Evolutionary conservation across 1,284 basidiomycete species (phyloP).

Genomic region (Naganishia albida): DNA sequence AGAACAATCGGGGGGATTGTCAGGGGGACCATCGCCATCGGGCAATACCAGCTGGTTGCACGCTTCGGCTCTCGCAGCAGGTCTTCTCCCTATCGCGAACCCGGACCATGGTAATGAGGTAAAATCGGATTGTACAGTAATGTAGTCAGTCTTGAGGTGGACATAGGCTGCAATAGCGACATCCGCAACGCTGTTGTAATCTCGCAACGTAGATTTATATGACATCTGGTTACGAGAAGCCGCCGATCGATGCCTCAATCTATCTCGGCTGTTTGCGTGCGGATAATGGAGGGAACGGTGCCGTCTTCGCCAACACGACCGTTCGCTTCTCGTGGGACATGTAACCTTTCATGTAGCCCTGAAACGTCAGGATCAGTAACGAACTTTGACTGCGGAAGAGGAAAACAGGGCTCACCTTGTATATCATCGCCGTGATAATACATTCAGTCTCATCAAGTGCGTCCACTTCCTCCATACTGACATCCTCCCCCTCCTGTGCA

Average conservation of each 20-base stretch:
- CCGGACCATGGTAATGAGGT: not conserved
- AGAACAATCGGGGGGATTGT: too few relatives aligned
- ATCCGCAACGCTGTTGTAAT: too few relatives aligned
- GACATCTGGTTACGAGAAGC: too few relatives aligned
- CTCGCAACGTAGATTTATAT: too few relatives aligned
- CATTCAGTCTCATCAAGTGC: conserved; percentile 83
- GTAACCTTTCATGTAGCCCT: conserved; percentile 87
- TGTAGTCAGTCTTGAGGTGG: conserved; percentile 14
- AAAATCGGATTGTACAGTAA: conserved; percentile 18
- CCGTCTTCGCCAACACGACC: conserved; percentile 79
- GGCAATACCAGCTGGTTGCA: not conserved
- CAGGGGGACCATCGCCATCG: too few relatives aligned
- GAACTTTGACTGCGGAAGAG: not conserved
- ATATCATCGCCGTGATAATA: conserved; percentile 89
- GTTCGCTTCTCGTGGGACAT: conserved; percentile 93
- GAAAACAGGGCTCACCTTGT: conserved; percentile 59
- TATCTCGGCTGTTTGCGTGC: conserved; percentile 14
- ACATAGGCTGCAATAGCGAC: too few relatives aligned
- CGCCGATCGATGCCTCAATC: too few relatives aligned
- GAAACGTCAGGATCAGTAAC: conserved; percentile 2
- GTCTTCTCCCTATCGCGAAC: not conserved
- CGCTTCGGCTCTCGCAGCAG: not conserved
- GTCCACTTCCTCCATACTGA: conserved; percentile 43
- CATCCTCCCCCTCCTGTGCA: conserved; percentile 67
- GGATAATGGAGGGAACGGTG: conserved; percentile 69